A percentile compares a stretch with the other conserved stretches of the same genome.
Conservation (phyloP, 225 moss, liverwort and hornwort species). For the Anthoceros angustus region DNA sequence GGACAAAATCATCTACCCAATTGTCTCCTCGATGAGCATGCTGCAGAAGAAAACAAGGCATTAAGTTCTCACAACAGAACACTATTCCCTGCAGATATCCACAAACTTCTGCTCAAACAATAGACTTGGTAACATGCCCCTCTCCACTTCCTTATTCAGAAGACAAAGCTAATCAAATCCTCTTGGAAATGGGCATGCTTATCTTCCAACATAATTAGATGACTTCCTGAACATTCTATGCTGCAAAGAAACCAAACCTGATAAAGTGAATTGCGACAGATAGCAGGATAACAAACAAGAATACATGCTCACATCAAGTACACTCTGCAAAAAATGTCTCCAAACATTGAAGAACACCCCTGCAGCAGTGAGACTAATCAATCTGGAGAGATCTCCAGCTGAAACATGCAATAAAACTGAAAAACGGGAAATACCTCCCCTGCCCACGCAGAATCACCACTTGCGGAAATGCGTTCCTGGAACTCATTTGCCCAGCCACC, state of each 20-base stretch:
- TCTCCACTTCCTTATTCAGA: no score
- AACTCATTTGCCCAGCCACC: constrained; percentile 71
- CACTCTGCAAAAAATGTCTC: no score
- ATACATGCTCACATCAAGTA: no score
- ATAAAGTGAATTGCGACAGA: no score
- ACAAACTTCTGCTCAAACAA: neutral
- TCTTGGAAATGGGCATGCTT: no score
- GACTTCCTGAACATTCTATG: no score
- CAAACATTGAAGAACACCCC: neutral
- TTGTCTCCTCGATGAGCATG: constrained; percentile 33
- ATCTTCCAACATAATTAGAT: no score
- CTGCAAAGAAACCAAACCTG: no score
- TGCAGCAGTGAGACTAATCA: neutral
- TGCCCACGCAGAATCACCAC: constrained; percentile 38
- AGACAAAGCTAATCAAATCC: no score
- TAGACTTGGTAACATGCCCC: neutral
- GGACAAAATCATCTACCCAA: constrained; percentile 58
- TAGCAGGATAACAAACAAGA: no score
- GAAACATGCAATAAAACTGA: neutral
- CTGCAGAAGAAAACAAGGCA: constrained; percentile 13
- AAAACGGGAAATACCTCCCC: constrained; percentile 31
- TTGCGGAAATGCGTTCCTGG: constrained; percentile 39
- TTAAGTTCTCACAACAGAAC: neutral
- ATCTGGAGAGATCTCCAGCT: neutral
- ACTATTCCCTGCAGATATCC: neutral